A percentile compares a stretch with the other conserved stretches of the same genome.
These are phyloP conservation scores for Lactarius evosmus DNA, from an alignment of 768 basidiomycete species.

Conservation along the genomic window DNA sequence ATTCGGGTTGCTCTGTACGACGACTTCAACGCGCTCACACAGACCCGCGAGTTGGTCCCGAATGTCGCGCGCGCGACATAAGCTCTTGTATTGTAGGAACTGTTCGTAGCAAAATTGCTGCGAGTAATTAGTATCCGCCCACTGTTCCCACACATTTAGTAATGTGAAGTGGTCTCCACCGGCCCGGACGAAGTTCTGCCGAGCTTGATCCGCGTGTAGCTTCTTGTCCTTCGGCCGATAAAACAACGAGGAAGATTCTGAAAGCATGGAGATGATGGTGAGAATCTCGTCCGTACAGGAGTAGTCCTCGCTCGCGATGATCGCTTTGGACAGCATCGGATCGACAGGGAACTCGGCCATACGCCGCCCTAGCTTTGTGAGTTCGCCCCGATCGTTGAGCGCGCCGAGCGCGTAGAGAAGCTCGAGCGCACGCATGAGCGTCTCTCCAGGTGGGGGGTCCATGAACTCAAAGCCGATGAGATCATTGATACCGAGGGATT, in stretches of 20 bases:
- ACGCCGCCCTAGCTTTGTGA: constrained; percentile 93
- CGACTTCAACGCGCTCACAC: constrained; percentile 95
- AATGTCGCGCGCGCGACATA: constrained; percentile 93
- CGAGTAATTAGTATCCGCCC: constrained; percentile 96
- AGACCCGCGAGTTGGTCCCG: constrained; percentile 92
- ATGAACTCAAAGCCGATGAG: constrained; percentile 98
- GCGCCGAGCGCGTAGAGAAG: constrained; percentile 94
- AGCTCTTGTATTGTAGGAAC: constrained; percentile 91
- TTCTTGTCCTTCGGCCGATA: constrained; percentile 99
- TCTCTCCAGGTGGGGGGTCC: constrained; percentile 97
- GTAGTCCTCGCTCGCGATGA: constrained; percentile 94
- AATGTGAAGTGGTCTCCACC: constrained; percentile 98
- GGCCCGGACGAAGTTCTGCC: constrained; percentile 92
- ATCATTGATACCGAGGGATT: constrained; percentile 97
- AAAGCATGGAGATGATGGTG: constrained; percentile 96
- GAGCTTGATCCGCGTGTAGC: constrained; percentile 93
- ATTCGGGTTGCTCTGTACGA: constrained; percentile 84
- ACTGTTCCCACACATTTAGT: constrained; percentile 98
- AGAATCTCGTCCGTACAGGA: constrained; percentile 95
- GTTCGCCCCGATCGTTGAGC: constrained; percentile 91
- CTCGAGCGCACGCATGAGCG: constrained; percentile 92
- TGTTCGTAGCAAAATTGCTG: constrained; percentile 97
- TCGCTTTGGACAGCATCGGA: constrained; percentile 94
- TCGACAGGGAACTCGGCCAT: constrained; percentile 99
- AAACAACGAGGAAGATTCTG: constrained; percentile 91